Percentiles rank a stretch among this genome's conserved stretches.
phyloP scores from a whole-genome alignment of 1,284 basidiomycete genomes.

The Inonotus hispidus region DNA sequence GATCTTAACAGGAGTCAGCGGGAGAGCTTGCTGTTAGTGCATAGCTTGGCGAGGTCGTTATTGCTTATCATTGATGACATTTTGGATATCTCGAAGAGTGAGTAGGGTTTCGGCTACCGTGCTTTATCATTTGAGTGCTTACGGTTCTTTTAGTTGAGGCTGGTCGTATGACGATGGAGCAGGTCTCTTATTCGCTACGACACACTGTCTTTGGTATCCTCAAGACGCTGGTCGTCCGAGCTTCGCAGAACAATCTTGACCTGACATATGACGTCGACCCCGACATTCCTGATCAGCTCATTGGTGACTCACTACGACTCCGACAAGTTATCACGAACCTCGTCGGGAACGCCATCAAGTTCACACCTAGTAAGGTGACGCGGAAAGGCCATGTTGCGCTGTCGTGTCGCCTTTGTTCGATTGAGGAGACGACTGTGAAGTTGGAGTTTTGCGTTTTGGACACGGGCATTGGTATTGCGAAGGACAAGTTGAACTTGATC shows the following conservation, averaged over 20 bases:
- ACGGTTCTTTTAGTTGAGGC: constrained; percentile 71
- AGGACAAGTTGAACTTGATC: constrained; percentile 97
- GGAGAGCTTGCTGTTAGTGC: constrained; percentile 94
- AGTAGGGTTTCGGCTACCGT: constrained; percentile 29
- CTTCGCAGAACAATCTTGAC: constrained; percentile 96
- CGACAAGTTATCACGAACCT: constrained; percentile 94
- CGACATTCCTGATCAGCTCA: constrained; percentile 93
- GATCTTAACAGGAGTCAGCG: constrained; percentile 85
- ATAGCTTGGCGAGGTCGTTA: constrained; percentile 89
- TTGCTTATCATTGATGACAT: constrained; percentile 98
- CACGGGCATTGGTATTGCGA: constrained; percentile 98
- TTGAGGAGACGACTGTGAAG: constrained; percentile 77
- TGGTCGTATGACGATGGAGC: constrained; percentile 99
- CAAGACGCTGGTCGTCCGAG: constrained; percentile 97
- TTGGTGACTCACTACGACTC: constrained; percentile 92
- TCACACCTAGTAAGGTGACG: constrained; percentile 76
- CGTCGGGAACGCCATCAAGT: constrained; percentile 94
- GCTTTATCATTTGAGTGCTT: constrained; percentile 1
- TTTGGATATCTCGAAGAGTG: constrained; percentile 97
- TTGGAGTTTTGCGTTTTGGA: constrained; percentile 98
- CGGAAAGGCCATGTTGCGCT: constrained; percentile 90
- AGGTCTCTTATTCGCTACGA: constrained; percentile 96
- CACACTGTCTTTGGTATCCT: constrained; percentile 96
- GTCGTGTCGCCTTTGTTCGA: constrained; percentile 72
- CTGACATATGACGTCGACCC: constrained; percentile 96